Base-by-base conservation (phyloP, 2,329 filamentous ascomycete species). In the Alternaria sp. region DNA sequence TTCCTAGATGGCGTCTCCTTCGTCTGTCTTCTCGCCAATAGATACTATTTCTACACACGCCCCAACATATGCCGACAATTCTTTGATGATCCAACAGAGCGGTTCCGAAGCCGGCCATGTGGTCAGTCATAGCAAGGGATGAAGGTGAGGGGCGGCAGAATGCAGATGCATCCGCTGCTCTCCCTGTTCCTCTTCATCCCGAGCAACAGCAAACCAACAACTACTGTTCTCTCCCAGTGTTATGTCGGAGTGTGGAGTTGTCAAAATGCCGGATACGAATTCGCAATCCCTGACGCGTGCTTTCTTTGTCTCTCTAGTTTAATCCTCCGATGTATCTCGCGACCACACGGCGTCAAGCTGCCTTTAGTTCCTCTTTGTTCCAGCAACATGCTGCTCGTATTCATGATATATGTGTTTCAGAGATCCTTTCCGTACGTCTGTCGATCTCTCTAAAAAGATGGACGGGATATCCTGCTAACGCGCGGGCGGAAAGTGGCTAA, bases 271-370 rank as follows among this genome's bases (percentile, higher is more conserved):
- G 64, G 63, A 66, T 67, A 45, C 60, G 64, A 64, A 57, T 58
- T 50, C 62, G 61, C 50, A 68, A 70, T 70, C 50, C 67, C 59
- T 65, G 40, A 49, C 62, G 67, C 67, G 66, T 71, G 54, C 62
- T 59, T 71, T 64, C 68, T 70, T 74, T 76, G 66, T 74, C 4
- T 5, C 46, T 34, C 6, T 48, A 66, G 62, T 49, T 60, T 32
- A 50, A 66, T 61, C 54, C 67, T 62, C 48, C 52, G 46, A 56
- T 22, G 7, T 48, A 40, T 36, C 40, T 62, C 55, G 58, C 57
- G 49, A 53, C 63, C 49, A 61, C 60, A 27, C 53, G 52, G 40
- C 54, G 62, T 18, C 52, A 56, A 52, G 22, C 22, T 48, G 44
- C 51, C 53, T 58, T 48, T 27, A 57, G 58, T 28, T 34, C 57